These are phyloP conservation scores for Alternaria gansuensis DNA, from an alignment of 2,329 filamentous ascomycete genomes.

Conservation along the genomic window DNA sequence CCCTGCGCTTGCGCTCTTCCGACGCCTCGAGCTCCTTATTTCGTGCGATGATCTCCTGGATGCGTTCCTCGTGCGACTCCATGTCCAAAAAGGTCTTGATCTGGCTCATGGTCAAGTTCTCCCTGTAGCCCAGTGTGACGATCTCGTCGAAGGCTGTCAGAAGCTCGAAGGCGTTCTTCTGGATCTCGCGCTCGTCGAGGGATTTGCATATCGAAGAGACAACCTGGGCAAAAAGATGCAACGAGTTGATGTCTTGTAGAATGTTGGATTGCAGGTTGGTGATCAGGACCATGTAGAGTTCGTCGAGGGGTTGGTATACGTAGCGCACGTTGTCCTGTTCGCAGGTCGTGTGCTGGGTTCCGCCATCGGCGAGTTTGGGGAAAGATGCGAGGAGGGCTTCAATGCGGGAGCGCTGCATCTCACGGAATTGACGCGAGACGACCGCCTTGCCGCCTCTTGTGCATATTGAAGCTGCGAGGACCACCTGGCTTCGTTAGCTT, in stretches of 20 bases:
- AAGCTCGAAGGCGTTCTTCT: conserved; percentile 93
- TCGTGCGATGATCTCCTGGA: conserved; percentile 76
- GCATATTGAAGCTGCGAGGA: conserved; percentile 98
- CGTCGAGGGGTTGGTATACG: conserved; percentile 97
- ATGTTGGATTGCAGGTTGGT: conserved; percentile 99
- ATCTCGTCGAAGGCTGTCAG: conserved; percentile 97
- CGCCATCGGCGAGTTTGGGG: conserved; percentile 94
- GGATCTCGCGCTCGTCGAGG: conserved; percentile 92
- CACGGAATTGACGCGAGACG: conserved; percentile 95
- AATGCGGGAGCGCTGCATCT: conserved; percentile 96
- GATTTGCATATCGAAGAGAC: conserved; percentile 96
- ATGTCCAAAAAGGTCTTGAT: conserved; percentile 99
- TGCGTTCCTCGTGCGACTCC: conserved; percentile 98
- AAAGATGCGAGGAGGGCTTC: conserved; percentile 97
- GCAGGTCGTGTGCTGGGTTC: conserved; percentile 96
- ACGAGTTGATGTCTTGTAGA: conserved; percentile 96
- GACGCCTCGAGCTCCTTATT: conserved; percentile 99
- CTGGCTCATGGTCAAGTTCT: conserved; percentile 94
- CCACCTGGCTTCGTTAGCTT: conserved; percentile 70
- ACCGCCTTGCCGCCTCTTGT: conserved; percentile 98
- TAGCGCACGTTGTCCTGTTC: conserved; percentile 99
- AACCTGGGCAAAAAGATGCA: conserved; percentile 97
- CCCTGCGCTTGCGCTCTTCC: conserved; percentile 97
- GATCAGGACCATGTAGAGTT: conserved; percentile 99
- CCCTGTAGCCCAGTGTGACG: conserved; percentile 92